Evolutionary conservation across 495 filamentous ascomycete species (phyloP).

Genomic region (Aspergillus homomorphus): DNA sequence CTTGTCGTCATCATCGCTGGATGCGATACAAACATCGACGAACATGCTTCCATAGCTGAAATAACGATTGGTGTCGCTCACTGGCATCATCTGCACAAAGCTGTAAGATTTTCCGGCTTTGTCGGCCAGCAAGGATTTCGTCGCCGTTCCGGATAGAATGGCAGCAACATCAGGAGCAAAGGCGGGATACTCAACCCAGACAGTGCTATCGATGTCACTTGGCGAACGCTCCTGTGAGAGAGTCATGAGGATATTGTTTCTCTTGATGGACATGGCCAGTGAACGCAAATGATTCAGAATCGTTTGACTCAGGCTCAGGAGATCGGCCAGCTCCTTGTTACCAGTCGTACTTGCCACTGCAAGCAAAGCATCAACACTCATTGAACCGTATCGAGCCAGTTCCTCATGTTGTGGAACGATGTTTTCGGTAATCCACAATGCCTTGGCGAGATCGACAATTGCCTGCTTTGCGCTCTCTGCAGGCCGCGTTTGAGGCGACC

Average conservation of each 20-base stretch:
- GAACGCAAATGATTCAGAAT: conserved; percentile 64
- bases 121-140: conserved; percentile 45
- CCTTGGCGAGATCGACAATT: conserved; percentile 76
- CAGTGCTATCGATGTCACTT: conserved; percentile 64
- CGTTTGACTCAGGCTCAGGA: conserved; percentile 52
- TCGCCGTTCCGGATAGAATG: conserved; percentile 60
- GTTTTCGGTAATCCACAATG: conserved; percentile 73
- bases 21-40: conserved; percentile 65
- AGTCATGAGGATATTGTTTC: conserved; percentile 70
- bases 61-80: conserved; percentile 64
- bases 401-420: conserved; percentile 57
- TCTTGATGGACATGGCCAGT: conserved; percentile 74
- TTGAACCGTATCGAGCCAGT: conserved; percentile 43
- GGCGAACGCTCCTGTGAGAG: conserved; percentile 47
- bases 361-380: conserved; percentile 43
- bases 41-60: conserved; percentile 76
- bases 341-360: conserved; percentile 46
- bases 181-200: conserved; percentile 72
- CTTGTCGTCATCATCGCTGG: conserved; percentile 59
- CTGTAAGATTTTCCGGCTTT: conserved; percentile 35
- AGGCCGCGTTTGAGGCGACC: conserved; percentile 19
- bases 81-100: conserved; percentile 64
- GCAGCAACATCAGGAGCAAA: conserved; percentile 64
- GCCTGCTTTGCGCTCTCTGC: conserved; percentile 53
- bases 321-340: conserved; percentile 43